phyloP scores from a whole-genome alignment of 345 rosid species.

The Hypericum perforatum region DNA sequence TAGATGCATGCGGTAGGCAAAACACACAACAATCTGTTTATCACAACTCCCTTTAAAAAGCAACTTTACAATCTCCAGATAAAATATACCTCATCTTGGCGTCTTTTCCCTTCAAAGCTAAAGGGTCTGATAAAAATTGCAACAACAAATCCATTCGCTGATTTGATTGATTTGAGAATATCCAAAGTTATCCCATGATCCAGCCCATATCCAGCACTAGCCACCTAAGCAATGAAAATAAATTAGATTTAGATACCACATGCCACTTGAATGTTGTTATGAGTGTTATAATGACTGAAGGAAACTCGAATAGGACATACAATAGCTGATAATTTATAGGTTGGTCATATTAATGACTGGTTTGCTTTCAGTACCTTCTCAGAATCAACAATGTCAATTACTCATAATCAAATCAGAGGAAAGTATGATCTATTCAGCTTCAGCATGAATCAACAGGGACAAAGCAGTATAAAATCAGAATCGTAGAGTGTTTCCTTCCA shows the following conservation, averaged over 20 bases:
- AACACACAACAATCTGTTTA: not conserved
- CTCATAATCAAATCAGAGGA: no score
- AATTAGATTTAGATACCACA: slow-evolving; percentile 10
- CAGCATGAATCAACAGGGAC: no score
- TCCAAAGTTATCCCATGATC: slow-evolving; percentile 51
- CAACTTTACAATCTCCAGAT: not conserved
- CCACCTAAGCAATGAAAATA: slow-evolving; percentile 41
- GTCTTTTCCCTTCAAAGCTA: slow-evolving; percentile 87
- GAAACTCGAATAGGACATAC: no score
- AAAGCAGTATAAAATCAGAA: no score
- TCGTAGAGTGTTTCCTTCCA: no score
- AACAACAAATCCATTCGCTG: slow-evolving; percentile 44
- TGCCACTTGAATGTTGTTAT: not conserved
- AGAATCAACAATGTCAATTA: no score
- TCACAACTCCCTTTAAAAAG: not conserved
- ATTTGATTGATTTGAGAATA: slow-evolving; percentile 46
- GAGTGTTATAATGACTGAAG: no score
- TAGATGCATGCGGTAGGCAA: no score
- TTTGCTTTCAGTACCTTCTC: no score
- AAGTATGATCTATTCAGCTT: no score
- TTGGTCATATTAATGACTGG: no score
- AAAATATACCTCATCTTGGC: slow-evolving; percentile 65
- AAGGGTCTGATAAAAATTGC: slow-evolving; percentile 77
- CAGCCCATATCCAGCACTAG: slow-evolving; percentile 67
- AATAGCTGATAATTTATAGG: no score